Conservation (phyloP, 2,329 filamentous ascomycete species). For the Scedosporium minutisporum region DNA sequence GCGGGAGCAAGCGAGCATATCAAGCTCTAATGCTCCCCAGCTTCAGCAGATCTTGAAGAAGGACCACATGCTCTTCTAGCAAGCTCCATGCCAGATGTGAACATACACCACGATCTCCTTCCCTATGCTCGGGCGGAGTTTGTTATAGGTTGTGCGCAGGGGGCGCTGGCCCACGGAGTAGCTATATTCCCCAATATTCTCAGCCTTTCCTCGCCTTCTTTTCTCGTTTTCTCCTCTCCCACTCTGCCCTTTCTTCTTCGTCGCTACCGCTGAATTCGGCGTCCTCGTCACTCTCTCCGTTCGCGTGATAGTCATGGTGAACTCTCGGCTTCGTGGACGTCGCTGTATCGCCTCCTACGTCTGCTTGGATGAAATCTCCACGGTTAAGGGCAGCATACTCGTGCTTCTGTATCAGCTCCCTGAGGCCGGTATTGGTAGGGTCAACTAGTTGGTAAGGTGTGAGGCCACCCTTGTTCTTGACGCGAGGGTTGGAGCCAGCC, state of each 20-base stretch:
- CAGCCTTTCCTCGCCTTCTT: slow-evolving; percentile 15
- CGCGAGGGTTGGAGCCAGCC: slow-evolving; percentile 53
- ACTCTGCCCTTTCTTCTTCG: slow-evolving; percentile 53
- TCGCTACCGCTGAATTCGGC: slow-evolving; percentile 56
- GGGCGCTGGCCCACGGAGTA: too few species aligned
- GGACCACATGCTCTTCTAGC: too few species aligned
- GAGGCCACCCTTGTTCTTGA: slow-evolving; percentile 62
- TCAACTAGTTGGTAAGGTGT: slow-evolving; percentile 65
- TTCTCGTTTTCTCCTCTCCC: slow-evolving; percentile 41
- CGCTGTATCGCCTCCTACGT: slow-evolving; percentile 13
- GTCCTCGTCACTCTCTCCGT: slow-evolving; percentile 38
- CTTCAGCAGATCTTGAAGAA: too few species aligned
- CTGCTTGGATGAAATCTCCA: slow-evolving; percentile 43
- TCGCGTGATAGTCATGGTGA: slow-evolving; percentile 14
- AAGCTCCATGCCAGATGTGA: too few species aligned
- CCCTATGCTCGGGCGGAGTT: too few species aligned
- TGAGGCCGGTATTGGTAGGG: slow-evolving; percentile 54
- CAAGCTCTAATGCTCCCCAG: too few species aligned
- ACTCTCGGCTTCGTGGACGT: slow-evolving; percentile 1
- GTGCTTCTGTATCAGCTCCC: slow-evolving; percentile 56
- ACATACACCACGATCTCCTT: too few species aligned
- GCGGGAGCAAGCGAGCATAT: too few species aligned
- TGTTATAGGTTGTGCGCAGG: too few species aligned
- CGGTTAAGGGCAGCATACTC: slow-evolving; percentile 54
- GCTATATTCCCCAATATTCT: background rate